Conservation (phyloP, 805 yeast genomes). For the Babjeviella inositovora region DNA sequence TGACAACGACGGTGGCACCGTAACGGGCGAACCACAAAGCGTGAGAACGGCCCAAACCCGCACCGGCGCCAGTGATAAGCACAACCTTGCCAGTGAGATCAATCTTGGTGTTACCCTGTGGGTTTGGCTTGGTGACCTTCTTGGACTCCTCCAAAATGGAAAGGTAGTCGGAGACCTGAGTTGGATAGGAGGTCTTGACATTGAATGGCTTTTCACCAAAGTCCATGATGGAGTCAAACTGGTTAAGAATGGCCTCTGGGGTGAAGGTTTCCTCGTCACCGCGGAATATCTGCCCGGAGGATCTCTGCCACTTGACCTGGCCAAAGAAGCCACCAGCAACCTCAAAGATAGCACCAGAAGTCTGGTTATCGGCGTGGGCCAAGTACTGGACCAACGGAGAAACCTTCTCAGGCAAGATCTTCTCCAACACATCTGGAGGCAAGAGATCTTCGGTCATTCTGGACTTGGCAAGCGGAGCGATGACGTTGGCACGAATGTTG, state of each 20-base stretch:
- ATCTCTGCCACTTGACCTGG: constrained; percentile 90
- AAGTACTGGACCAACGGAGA: constrained; percentile 84
- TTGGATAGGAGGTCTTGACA: constrained; percentile 48
- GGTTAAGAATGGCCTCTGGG: constrained; percentile 67
- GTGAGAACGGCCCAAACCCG: constrained; percentile 86
- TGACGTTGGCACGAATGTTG: constrained; percentile 72
- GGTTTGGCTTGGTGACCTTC: constrained; percentile 33
- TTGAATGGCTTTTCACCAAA: constrained; percentile 43
- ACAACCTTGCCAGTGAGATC: constrained; percentile 75
- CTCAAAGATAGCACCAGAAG: constrained; percentile 71
- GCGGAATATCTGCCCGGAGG: constrained; percentile 72
- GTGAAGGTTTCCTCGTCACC: constrained; percentile 66
- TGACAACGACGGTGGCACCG: constrained; percentile 92
- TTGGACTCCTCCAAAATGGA: constrained; percentile 35
- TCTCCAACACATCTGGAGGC: constrained; percentile 73
- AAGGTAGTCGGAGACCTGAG: constrained; percentile 55
- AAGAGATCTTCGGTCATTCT: constrained; percentile 89
- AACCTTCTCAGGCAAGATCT: constrained; percentile 72
- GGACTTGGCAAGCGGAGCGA: constrained; percentile 91
- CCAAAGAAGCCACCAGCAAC: constrained; percentile 90
- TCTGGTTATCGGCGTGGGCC: constrained; percentile 44
- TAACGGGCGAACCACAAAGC: constrained; percentile 73
- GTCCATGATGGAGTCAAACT: constrained; percentile 45
- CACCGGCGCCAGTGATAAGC: constrained; percentile 88
- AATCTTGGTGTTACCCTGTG: constrained; percentile 35